Evolutionary conservation across 2,329 filamentous ascomycete genomes (phyloP), one percentile per base, ranked within the genome.

Genomic region (Fusarium mundagurra): DNA sequence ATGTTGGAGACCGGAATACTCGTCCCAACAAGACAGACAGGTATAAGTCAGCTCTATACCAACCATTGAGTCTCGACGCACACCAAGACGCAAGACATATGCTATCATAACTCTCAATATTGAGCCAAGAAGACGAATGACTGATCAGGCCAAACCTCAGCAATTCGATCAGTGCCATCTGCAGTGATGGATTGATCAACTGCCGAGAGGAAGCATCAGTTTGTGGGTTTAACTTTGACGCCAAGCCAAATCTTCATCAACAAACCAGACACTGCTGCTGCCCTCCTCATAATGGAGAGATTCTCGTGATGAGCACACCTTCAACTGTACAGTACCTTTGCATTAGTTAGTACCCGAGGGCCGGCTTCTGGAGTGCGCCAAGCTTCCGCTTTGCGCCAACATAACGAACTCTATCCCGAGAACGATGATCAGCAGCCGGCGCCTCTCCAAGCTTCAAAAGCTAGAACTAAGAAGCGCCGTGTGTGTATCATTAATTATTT

Each of bases 331-430:
- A 44, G n/a, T 17, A 59, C 50, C 59, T 64, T 51, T 69, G 61
- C 66, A 73, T 75, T 69, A 73, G 66, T 76, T 74, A 73, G 73
- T 55, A 71, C 54, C 62, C 29, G 27, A 41, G 53, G 58, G 34
- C 58, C 66, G 67, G 62, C 71, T 65, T 78, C 72, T 50, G 74
- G 76, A 73, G 72, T 75, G 44, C 62, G 58, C 63, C 63, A 48
- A 64, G 39, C 59, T 68, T 63, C 64, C 60, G 64, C 47, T 59
- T 70, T 47, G 59, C 61, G 58, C 64, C 62, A 67, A 67, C 65
- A 64, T 50, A 44, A 64, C 51, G 65, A 77, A 76, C 67, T 77
- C 62, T 71, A 73, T 76, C 59, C 39, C 43, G 38, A 59, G 51
- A 53, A 57, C 31, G 67, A 45, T 44, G 45, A 67, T 75, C 54